Base-by-base conservation (phyloP, 106 monocot species). In the Acorus calamus region DNA sequence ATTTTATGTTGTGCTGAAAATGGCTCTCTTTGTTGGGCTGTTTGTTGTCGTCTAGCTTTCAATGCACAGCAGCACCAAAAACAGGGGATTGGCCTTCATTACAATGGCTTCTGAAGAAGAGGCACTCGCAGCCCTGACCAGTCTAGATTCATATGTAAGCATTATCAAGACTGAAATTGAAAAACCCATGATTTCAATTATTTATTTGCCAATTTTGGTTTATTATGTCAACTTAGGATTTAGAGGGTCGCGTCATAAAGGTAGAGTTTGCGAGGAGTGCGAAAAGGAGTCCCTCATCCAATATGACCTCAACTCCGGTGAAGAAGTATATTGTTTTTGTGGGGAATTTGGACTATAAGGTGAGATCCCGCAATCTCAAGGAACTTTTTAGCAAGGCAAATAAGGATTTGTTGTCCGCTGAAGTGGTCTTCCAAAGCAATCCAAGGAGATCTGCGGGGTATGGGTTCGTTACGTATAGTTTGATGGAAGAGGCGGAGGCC, bases 51-150 rank as follows among this genome's bases (percentile, higher is more conserved):
- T 55, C 49, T 67, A 93, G 92, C 68, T 93, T 2, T 88, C 85
- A 1, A 93, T 93, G 92, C 57, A 93, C 60, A 78, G 79, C 60
- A 83, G 70, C 5, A 78, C 53, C 7, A 85, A 66, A 68, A 93
- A 88, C 59, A 77, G 92, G 69, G 92, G 92, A 50, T 72, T 88
- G 78, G 88, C 88, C 59, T 93, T 93, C 64, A 64, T 93, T 46
- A 88, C 80, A 57, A 93, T 93, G 92, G 67, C 73, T 61, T 85
- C 88, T 7, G 85, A 88, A 48, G 85, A 88, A 73, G 88, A 93
- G 7, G 88, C 92, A 14, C 54, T 61, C 11, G 55, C 65, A 54
- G 85, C 92, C 41, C 62, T 83, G 13, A 80, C 59, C 55, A 64
- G 55, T 67, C 83, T 93, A 9, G 73, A 88, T 75, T 73, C 69